Percentiles rank a stretch among this genome's conserved stretches.
Conservation (phyloP, 2,329 filamentous ascomycete genomes). For the Teratosphaeria nubilosa region DNA sequence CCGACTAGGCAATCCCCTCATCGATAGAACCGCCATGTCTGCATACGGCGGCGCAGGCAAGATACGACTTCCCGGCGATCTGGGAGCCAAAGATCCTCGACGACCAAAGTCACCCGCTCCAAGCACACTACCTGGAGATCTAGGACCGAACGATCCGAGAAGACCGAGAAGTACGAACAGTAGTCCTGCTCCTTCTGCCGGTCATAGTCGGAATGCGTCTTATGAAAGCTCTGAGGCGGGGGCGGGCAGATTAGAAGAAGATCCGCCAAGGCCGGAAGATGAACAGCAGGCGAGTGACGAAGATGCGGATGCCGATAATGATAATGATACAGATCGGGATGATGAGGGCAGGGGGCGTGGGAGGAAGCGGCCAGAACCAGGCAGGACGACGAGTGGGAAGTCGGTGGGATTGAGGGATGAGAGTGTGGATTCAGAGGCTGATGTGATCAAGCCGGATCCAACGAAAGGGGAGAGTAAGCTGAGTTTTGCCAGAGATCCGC, state of each 20-base stretch:
- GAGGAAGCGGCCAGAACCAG: slow-evolving; percentile 24
- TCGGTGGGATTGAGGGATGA: slow-evolving; percentile 20
- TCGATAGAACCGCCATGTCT: slow-evolving; percentile 19
- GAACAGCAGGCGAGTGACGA: slow-evolving; percentile 19
- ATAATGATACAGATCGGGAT: slow-evolving; percentile 26
- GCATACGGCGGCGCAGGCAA: slow-evolving; percentile 18
- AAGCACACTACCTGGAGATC: slow-evolving; percentile 18
- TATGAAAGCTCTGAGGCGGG: slow-evolving; percentile 13
- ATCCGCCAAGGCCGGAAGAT: slow-evolving; percentile 8
- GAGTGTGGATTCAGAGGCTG: slow-evolving; percentile 21
- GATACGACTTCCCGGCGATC: slow-evolving; percentile 26
- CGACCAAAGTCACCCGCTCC: slow-evolving; percentile 23
- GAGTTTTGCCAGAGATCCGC: slow-evolving; percentile 17
- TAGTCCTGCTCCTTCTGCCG: slow-evolving; percentile 18
- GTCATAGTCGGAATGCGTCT: slow-evolving; percentile 4
- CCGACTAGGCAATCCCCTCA: slow-evolving; percentile 21
- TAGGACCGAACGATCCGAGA: slow-evolving; percentile 23
- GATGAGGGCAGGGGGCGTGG: slow-evolving; percentile 18
- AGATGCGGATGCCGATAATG: slow-evolving; percentile 21
- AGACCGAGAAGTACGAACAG: slow-evolving; percentile 13
- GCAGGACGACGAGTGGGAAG: slow-evolving; percentile 24
- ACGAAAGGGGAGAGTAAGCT: slow-evolving; percentile 26
- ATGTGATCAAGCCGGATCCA: slow-evolving; percentile 22
- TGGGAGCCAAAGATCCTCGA: slow-evolving; percentile 26
- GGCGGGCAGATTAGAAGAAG: slow-evolving; percentile 17